Percentiles rank a stretch among this genome's conserved stretches.
Conservation (phyloP, 352 stramenopile genomes). For the Pythium sp. region DNA sequence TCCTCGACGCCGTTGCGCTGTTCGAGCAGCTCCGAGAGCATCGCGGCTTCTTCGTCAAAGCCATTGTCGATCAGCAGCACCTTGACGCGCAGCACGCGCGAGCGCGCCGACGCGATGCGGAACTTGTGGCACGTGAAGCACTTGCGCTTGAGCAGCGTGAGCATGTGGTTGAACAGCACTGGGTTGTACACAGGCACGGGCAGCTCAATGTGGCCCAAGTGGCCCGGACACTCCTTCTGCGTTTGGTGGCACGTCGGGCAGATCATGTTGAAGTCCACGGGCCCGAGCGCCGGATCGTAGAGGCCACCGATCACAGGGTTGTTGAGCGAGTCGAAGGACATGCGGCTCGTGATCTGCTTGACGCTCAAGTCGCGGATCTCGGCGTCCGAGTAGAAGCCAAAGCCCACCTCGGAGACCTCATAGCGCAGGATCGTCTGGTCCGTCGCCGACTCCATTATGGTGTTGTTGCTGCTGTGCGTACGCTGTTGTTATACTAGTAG, state of each 20-base stretch:
- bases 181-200: slow-evolving; percentile 98
- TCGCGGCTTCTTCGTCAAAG: slow-evolving; percentile 73
- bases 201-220: slow-evolving; percentile 99
- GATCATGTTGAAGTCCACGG: slow-evolving; percentile 87
- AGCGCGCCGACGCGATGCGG: slow-evolving; percentile 65
- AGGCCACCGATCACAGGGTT: slow-evolving; percentile 94
- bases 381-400: slow-evolving; percentile 97
- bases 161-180: slow-evolving; percentile 94
- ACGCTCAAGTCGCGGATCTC: slow-evolving; percentile 96
- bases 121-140: slow-evolving; percentile 99
- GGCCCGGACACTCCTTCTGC: slow-evolving; percentile 95
- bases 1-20: slow-evolving; percentile 86
- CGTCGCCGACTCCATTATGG: slow-evolving; percentile 76
- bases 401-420: slow-evolving; percentile 90
- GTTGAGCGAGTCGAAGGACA: slow-evolving; percentile 95
- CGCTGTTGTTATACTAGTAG: neutral
- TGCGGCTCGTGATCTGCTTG: slow-evolving; percentile 94
- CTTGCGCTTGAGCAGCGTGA: slow-evolving; percentile 96
- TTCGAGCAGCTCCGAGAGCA: slow-evolving; percentile 79
- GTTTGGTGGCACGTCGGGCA: slow-evolving; percentile 96
- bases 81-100: slow-evolving; percentile 87
- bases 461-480: neutral
- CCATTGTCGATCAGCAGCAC: slow-evolving; percentile 91
- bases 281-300: slow-evolving; percentile 96
- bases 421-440: slow-evolving; percentile 90